Percentiles rank a stretch among this genome's conserved stretches.
Evolutionary conservation across 768 basidiomycete species (phyloP).

Genomic region (Amyloporia xantha): DNA sequence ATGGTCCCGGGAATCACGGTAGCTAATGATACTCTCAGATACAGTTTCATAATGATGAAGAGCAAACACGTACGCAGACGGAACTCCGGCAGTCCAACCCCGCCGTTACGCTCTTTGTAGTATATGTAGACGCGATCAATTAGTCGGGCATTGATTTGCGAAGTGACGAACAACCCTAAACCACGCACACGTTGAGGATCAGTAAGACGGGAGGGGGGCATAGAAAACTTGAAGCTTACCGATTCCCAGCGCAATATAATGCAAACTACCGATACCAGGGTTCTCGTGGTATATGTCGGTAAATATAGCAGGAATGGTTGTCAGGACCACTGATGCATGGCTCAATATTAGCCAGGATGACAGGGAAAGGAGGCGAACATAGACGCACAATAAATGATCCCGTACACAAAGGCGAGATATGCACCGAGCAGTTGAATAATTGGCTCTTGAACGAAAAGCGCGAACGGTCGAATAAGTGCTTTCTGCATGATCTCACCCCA

Average conservation of each 20-base stretch:
- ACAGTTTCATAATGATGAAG: background rate
- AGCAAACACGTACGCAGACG: slow-evolving; percentile 35
- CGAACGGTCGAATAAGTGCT: slow-evolving; percentile 63
- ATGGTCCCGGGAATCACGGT: slow-evolving; percentile 52
- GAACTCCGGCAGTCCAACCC: slow-evolving; percentile 48
- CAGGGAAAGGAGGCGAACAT: background rate
- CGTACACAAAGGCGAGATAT: slow-evolving; percentile 69
- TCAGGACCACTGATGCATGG: slow-evolving; percentile 48
- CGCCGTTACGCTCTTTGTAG: slow-evolving; percentile 46
- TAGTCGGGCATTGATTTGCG: slow-evolving; percentile 45
- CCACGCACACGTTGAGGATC: slow-evolving; percentile 4
- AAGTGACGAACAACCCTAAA: slow-evolving; percentile 30
- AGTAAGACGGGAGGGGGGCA: background rate
- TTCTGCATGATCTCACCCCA: slow-evolving; percentile 45
- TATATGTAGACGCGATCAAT: slow-evolving; percentile 53
- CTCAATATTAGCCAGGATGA: background rate
- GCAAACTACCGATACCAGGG: slow-evolving; percentile 54
- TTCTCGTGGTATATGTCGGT: slow-evolving; percentile 44
- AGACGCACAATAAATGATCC: slow-evolving; percentile 46
- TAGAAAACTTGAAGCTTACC: background rate
- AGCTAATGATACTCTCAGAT: slow-evolving; percentile 28
- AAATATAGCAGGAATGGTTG: slow-evolving; percentile 58
- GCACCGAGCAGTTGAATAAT: slow-evolving; percentile 62
- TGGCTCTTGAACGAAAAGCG: slow-evolving; percentile 50
- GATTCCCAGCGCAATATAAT: slow-evolving; percentile 62